Base-by-base conservation (phyloP, 106 monocot species). In the Allium sativum region DNA sequence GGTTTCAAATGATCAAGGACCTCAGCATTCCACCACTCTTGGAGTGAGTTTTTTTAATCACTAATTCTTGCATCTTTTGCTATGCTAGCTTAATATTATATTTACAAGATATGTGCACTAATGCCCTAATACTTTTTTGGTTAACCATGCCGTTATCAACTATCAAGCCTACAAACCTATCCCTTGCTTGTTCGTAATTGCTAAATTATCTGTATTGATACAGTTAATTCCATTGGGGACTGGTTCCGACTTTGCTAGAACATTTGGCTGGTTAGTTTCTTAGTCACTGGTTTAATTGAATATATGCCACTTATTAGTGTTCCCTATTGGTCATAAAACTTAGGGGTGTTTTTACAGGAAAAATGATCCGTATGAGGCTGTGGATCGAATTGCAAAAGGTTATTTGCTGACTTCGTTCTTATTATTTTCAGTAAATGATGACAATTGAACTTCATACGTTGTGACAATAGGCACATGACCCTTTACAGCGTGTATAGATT, bases 241-340 rank as follows among this genome's bases (percentile, higher is more conserved):
- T 63, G 98, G 92, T 44, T 98, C 98, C 70, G 98, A 98, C 70
- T 98, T 98, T 92, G 82, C 88, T 59, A 82, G 98, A 77, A 98
- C 98, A 56, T 92, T 88, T 77, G 78, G 85, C 65, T 92, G 98
- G 98, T 98, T 64, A 65, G 68, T 76, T 71, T 75, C 20, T 40
- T 65, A 12, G 21, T 65, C 52, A 21, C 40, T 6, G 57, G 2
- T 57, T 17, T 46, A 14, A 56, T 56, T 12, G 7, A 56, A 3
- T 50, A 40, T 12, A 50, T 7, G 12, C 16, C 71, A 46, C 22
- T 66, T 13, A 61, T 59, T 41, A 48, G 44, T 1, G 31, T 21
- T 77, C 46, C 43, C 55, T 13, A 61, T 59, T 41, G 53, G 44
- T 31, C 31, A 31, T 31, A 31, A 31, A 31, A 31, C 31, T 31